These are phyloP conservation scores for Calonectria pauciramosa DNA, from an alignment of 2,329 filamentous ascomycete genomes.

Conservation along the genomic window DNA sequence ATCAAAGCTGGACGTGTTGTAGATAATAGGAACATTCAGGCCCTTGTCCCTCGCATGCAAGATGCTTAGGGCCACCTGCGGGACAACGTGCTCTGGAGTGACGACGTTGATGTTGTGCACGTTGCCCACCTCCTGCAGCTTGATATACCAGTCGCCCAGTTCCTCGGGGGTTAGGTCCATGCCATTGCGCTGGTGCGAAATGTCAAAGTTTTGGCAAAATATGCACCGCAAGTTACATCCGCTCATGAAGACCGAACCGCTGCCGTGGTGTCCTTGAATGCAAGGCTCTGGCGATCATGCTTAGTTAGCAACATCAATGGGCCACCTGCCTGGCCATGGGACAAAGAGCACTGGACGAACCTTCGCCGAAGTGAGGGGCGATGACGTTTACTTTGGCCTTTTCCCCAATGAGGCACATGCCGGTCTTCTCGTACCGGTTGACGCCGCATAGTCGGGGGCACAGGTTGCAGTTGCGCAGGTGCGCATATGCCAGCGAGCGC, in stretches of 20 bases:
- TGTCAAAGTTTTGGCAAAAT: constrained; percentile 87
- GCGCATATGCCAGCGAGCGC: constrained; percentile 78
- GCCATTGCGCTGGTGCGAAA: constrained; percentile 84
- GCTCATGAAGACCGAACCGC: constrained; percentile 85
- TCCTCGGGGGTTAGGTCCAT: constrained; percentile 84
- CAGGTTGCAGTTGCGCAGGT: constrained; percentile 84
- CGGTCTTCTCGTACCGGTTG: constrained; percentile 84
- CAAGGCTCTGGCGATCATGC: constrained; percentile 73
- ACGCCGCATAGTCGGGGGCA: constrained; percentile 84
- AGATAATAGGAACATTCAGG: constrained; percentile 80
- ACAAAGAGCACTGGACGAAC: constrained; percentile 51
- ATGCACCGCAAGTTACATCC: constrained; percentile 82
- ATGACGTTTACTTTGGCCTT: constrained; percentile 86
- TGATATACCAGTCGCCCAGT: constrained; percentile 85
- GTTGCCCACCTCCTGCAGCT: constrained; percentile 82
- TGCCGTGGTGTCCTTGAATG: constrained; percentile 85
- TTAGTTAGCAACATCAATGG: not conserved
- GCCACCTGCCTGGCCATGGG: constrained; percentile 24
- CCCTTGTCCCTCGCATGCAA: constrained; percentile 79
- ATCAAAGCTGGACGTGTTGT: constrained; percentile 89
- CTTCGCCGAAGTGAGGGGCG: constrained; percentile 87
- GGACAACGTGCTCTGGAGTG: constrained; percentile 89
- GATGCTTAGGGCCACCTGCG: constrained; percentile 84
- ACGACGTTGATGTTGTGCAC: constrained; percentile 94
- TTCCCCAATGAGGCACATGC: constrained; percentile 82